phyloP scores from a whole-genome alignment of 2,329 filamentous ascomycete genomes.

The Phialophora chinensis region DNA sequence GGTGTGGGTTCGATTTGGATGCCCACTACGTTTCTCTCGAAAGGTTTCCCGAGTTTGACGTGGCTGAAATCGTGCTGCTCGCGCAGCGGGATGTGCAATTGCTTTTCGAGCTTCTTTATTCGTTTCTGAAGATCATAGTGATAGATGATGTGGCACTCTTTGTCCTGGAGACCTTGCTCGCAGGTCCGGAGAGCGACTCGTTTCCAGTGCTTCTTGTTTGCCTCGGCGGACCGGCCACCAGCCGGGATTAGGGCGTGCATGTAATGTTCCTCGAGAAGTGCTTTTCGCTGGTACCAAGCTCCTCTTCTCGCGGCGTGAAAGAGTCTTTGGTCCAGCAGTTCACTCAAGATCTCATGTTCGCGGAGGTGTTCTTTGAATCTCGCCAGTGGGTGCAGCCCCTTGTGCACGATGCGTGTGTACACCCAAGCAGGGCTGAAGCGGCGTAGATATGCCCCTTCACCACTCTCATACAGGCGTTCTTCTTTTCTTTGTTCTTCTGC shows the following conservation, averaged over 20 bases:
- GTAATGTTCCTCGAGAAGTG: conserved; percentile 92
- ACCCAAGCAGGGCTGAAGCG: conserved; percentile 91
- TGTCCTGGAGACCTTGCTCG: conserved; percentile 83
- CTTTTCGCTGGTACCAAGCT: conserved; percentile 94
- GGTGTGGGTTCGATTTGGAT: conserved; percentile 70
- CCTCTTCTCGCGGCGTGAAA: conserved; percentile 87
- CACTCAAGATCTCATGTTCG: conserved; percentile 75
- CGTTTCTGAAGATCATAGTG: conserved; percentile 96
- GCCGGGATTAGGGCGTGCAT: conserved; percentile 69
- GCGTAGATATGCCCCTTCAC: conserved; percentile 86
- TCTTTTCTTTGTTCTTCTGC: conserved; percentile 79
- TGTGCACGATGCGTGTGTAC: conserved; percentile 91
- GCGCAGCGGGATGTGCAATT: conserved; percentile 79
- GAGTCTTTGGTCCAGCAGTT: conserved; percentile 78
- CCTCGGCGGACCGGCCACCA: conserved; percentile 58
- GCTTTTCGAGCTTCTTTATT: conserved; percentile 86
- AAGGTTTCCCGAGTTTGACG: conserved; percentile 75
- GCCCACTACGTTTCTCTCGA: conserved; percentile 76
- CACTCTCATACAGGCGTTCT: conserved; percentile 74
- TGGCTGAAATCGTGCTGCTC: conserved; percentile 93
- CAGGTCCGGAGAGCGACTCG: conserved; percentile 77
- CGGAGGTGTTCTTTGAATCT: conserved; percentile 79
- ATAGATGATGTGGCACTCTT: conserved; percentile 86
- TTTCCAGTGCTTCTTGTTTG: conserved; percentile 83
- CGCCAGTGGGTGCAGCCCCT: conserved; percentile 77